Evolutionary conservation across 345 rosid species (phyloP), one percentile per base, ranked within the genome.

Genomic region (Syzygium aqueum): DNA sequence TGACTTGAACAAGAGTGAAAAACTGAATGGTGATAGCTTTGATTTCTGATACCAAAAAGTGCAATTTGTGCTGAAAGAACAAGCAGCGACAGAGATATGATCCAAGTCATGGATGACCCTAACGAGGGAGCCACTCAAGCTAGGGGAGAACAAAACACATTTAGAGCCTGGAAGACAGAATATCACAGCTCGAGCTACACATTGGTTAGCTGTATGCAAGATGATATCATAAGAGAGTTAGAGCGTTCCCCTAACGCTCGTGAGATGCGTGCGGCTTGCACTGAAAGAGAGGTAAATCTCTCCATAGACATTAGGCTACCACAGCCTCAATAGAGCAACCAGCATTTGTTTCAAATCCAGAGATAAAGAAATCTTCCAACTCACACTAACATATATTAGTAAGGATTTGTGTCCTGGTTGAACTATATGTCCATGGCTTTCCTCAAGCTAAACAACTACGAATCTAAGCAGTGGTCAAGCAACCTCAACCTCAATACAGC

Each of bases 201-300:
- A 28, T 30, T 67, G 78, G 33, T 67, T 8, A 67, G 25, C 78
- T 67, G 7, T 17, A 17, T 33, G 78, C 46, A 67, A 33, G 78
- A 17, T 33, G 46, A 65, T 7, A 28, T 28, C 40, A 0, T 28
- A 6, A 28, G 11, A 28, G 2, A 2, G 43, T 30, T 11, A 1
- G 0, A 8, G 40, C 0, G 22, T 65, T 0, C 16, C 78, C 23
- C 23, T 8, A 67, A 5, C 8, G 78, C 43, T 30, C 1, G 1
- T 30, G 43, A 30, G 2, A 67, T 59, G 65, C 65, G 15, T 67
- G 78, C 46, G 0, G 80, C 46, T 67, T 67, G 46, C 80, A 21
- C 46, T 33, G 80, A 21, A 37, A 67, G 43, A 30, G 43, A 67
- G 80, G 27, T 73, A 73, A 19, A 37, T 73, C 80, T 33, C 78